Base-by-base conservation (phyloP, 257 asterid genomes). In the Plantago major region DNA sequence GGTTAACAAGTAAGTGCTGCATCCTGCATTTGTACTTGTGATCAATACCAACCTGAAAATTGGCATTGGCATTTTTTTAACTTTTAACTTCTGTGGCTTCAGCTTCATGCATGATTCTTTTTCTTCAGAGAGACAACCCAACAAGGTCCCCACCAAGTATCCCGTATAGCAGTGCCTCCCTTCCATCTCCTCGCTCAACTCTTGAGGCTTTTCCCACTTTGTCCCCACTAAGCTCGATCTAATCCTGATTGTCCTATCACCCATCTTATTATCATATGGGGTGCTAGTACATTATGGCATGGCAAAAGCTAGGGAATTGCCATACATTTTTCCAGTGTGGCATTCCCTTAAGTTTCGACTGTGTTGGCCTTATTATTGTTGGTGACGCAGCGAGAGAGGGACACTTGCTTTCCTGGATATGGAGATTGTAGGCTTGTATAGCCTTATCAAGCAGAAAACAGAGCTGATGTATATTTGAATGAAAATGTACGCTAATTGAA, bases 1-100 rank as follows among this genome's bases (percentile, higher is more conserved):
- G 17, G 67, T 56, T 60, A 65, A 69, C 81, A 76, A 62, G 87
- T 86, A 78, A 75, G 96, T 60, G 38, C 56, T 46, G 3, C 46
- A 57, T 57, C 48, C 14, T 40, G 63, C 26, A 1, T 10, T 42
- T 16, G 49, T 19, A 58, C 1, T 57, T 40, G 43, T 18, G 50
- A 57, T 56, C 22, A 11, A n/a, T 14, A n/a, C 17, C 11, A 56
- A 56, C 7, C 46, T 28, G 16, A 7, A 19, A 15, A 17, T 17
- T 3, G 19, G 56, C 33, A 19, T 14, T 33, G 33, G 53, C 49
- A 43, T 71, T 70, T 60, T 22, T 22, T 22, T 22, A 16, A 64
- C 59, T 55, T 52, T 40, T 19, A 38, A 48, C 58, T 4, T 63
- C 66, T 75, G 58, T 26, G 64, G 68, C 53, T 70, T 62, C 68